phyloP scores from a whole-genome alignment of 495 filamentous ascomycete species.

The Lasiosphaeriaceae sp. region DNA sequence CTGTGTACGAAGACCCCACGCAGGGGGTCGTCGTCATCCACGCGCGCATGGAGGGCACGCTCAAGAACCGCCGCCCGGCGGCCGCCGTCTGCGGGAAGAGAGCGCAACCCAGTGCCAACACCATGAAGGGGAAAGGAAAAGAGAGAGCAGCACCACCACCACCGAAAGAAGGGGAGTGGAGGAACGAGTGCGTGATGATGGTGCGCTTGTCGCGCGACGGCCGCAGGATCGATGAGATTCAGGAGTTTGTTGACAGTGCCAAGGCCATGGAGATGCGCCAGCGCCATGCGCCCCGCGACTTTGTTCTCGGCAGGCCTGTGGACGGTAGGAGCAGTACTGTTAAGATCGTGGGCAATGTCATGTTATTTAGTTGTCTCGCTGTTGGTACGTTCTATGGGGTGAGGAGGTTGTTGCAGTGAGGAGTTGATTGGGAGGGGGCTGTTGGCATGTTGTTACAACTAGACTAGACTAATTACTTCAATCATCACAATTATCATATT shows the following conservation, averaged over 20 bases:
- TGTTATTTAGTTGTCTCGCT: slow-evolving; percentile 20
- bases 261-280: slow-evolving; percentile 37
- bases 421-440: too few relatives aligned
- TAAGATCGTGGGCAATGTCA: slow-evolving; percentile 12
- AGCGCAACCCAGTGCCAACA: background rate
- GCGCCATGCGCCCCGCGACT: slow-evolving; percentile 27
- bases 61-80: slow-evolving; percentile 10
- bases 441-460: too few relatives aligned
- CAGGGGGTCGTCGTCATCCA: slow-evolving; percentile 28
- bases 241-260: slow-evolving; percentile 40
- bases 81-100: background rate
- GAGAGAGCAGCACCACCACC: background rate
- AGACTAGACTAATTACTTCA: too few relatives aligned
- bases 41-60: slow-evolving; percentile 31
- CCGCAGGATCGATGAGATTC: slow-evolving; percentile 23
- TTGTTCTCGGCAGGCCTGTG: slow-evolving; percentile 8
- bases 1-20: slow-evolving; percentile 30
- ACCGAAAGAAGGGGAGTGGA: slow-evolving; percentile 19
- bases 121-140: background rate
- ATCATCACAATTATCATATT: too few relatives aligned
- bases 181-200: slow-evolving; percentile 40
- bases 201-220: slow-evolving; percentile 30
- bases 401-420: slow-evolving; percentile 2
- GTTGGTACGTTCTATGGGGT: slow-evolving; percentile 14
- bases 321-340: background rate